Evolutionary conservation across 345 rosid species (phyloP), one percentile per base, ranked within the genome.

Genomic region (Arabidopsis suecica): DNA sequence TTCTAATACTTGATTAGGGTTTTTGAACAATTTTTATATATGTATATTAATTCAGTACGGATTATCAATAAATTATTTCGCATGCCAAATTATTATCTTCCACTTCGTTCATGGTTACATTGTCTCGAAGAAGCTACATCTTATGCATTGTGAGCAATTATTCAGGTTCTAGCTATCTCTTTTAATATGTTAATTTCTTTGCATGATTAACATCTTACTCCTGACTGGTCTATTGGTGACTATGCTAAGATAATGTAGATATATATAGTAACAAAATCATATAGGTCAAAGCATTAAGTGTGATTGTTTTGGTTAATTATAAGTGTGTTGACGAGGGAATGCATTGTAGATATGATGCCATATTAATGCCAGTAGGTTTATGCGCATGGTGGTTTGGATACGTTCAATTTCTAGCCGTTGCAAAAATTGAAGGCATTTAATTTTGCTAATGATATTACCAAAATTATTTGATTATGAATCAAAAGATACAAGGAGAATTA

Each of bases 1-100:
- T 68, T 61, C 7, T 68, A 36, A 55, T 37, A 25, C 63, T 25
- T 54, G 41, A 69, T 56, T 69, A 69, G 73, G 73, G 73, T 56
- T 69, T 50, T 57, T 45, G 44, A 69, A 55, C 28, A 5, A 38
- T 40, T 14, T 44, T 7, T 61, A 42, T 56, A 44, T 73, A 23
- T 56, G 76, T 61, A 42, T 62, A 72, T 36, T 16, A 16, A 16
- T 7, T 57, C 13, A 69, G 44, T 18, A 20, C 55, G 51, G 68
- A 8, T 68, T 60, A 50, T 68, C 69, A 68, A 68, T 62, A 53
- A 69, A 53, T 45, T 34, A 55, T 45, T 76, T 28, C 32, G 32
- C 32, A 28, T 28, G 4, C 32, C 32, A 28, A 28, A 38, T 40
- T 28, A 37, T 22, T 20, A 20, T 54, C 7, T 56, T 65, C 58